Evolutionary conservation across 1,284 basidiomycete genomes (phyloP), one percentile per base, ranked within the genome.

Genomic region (Pseudozyma flocculosa): DNA sequence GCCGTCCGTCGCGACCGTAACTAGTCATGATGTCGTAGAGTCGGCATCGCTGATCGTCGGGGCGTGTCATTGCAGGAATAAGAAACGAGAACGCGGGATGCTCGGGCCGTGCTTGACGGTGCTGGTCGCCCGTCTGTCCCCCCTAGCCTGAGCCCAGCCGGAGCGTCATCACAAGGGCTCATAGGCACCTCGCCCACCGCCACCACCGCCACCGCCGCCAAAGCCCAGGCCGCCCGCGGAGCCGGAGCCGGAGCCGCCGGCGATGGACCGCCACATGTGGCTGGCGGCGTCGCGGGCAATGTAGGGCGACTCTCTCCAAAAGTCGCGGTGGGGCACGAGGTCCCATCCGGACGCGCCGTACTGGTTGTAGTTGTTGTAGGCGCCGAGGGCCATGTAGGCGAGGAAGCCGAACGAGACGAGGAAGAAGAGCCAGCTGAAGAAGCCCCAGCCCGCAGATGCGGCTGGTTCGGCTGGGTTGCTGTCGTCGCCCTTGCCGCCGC

Each of bases 331-430:
- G 7, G 72, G 72, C 0, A 74, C 48, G 1, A 71, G 48, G 41
- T 74, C 72, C 72, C 72, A 74, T 13, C 72, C 72, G 26, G 45
- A 64, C 0, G 70, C 68, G 14, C 72, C 72, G 43, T 72, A 74
- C 24, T 71, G 63, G 48, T 54, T 67, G 45, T 71, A 69, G 51
- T 74, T 74, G 48, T 59, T 54, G 64, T 69, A 72, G 45, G 70
- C 63, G 10, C 70, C 70, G 0, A 58, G 40, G 7, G 47, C 64
- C 54, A 72, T 51, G 47, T 72, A 72, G 15, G 47, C 48, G n/a
- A 45, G 36, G 24, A 60, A 54, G 11, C 61, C 55, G 11, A 53
- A 32, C 11, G 57, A 42, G 19, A 61, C 24, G 11, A 61, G 37
- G 48, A 66, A 66, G 45, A 66, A 53, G 36, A 61, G 45, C 63